Base-by-base conservation (phyloP, 192 early-diverging fungal species). In the Podila verticillata region DNA sequence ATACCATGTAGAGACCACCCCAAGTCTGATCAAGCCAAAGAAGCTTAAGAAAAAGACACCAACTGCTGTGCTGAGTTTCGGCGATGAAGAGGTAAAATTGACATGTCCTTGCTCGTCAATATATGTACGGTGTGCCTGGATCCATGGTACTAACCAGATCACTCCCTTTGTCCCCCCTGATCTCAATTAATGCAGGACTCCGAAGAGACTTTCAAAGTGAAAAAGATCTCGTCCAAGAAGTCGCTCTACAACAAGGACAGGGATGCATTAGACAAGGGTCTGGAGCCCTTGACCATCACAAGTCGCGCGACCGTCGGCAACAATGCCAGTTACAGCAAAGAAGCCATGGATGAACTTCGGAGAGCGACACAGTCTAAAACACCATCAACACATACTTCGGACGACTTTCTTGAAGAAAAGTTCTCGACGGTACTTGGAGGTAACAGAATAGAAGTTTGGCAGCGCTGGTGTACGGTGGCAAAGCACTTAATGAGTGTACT, bases 221-320 rank as follows among this genome's bases (percentile, higher is more conserved):
- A 88, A 67, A 88, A 88, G 34, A 82, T 65, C 17, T 82, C 82
- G 13, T 84, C 84, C 0, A 86, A 66, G 48, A 67, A 68, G 39
- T 56, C 83, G 17, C 67, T 69, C 2, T 49, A 59, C 35, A 68
- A 72, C 60, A 72, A 63, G 63, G 29, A 71, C 49, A 65, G 62
- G 62, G 83, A 83, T 51, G 60, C 59, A 20, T 30, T 15, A 12
- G 47, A 13, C n/a, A 17, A 30, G 15, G 68, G 44, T 19, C 13
- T 48, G 17, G 65, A 74, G 34, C 70, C 68, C 30, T 35, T 29
- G 28, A 60, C 49, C 0, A 69, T 72, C 36, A 64, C 69, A 48
- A 70, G 64, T 61, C 31, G 77, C 48, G 77, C 77, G 9, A 80
- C 77, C 0, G 39, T 60, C 4, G 68, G 78, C 13, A 73, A 81